Percentiles rank a stretch among this genome's conserved stretches.
These are phyloP conservation scores for Phyllostachys edulis DNA, from an alignment of 176 grass and related monocot species.

Conservation along the genomic window DNA sequence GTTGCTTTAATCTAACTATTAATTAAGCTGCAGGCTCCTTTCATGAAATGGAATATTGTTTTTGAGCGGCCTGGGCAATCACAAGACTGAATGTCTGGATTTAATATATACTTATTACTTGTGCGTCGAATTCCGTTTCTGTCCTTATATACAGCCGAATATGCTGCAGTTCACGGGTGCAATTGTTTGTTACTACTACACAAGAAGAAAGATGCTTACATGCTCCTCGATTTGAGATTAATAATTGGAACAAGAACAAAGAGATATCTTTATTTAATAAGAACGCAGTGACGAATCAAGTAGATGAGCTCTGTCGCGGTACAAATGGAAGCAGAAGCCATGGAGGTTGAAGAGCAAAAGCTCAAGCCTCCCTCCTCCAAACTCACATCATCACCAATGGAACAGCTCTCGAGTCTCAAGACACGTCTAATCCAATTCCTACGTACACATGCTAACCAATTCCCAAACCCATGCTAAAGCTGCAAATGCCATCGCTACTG, in stretches of 20 bases:
- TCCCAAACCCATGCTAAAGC: not conserved
- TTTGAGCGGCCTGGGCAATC: too few species aligned
- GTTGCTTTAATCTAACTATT: too few species aligned
- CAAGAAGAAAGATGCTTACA: not conserved
- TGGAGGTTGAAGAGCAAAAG: not conserved
- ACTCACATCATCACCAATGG: not conserved
- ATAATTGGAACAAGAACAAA: not conserved
- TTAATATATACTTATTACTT: not conserved
- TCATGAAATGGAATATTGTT: too few species aligned
- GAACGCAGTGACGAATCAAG: conserved; percentile 14
- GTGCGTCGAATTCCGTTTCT: not conserved
- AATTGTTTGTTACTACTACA: too few species aligned
- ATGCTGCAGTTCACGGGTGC: too few species aligned
- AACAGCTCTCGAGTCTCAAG: not conserved
- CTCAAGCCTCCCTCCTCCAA: not conserved
- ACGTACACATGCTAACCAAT: not conserved
- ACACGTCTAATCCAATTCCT: not conserved
- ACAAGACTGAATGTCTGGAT: too few species aligned
- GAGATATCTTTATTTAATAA: not conserved
- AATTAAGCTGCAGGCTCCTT: too few species aligned
- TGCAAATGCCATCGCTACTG: not conserved
- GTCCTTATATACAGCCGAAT: not conserved
- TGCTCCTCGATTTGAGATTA: not conserved
- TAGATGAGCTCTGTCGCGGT: not conserved
- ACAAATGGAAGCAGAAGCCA: conserved; percentile 11